Evolutionary conservation across 306 rosid species (phyloP), one percentile per base, ranked within the genome.

Genomic region (Dalbergia cultrata): DNA sequence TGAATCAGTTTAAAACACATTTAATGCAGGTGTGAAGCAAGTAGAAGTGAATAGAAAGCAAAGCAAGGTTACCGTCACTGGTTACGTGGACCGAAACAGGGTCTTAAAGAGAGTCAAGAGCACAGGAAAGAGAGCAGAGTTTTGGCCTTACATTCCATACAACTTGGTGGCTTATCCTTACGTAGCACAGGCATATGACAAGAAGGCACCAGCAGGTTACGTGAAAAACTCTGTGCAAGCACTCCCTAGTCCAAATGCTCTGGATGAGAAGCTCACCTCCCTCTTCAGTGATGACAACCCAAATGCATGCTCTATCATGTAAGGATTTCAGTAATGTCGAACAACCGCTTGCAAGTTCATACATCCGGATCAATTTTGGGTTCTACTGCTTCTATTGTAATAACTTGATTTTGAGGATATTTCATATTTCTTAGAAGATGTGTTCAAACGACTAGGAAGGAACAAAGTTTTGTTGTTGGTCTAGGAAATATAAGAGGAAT

Each of bases 261-360:
- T 89, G 0, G 94, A 92, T 37, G 97, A 95, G 81, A 83, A 90
- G 52, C 68, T 87, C 80, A 53, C 83, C 9, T 4, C 88, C 4
- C 78, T 95, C 86, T 95, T 95, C 72, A 95, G 97, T 66, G 97
- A 95, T 76, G 98, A 95, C 62, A 95, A 95, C 64, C 97, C 98
- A 0, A 80, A 95, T 85, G 92, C 97, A 64, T 95, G 99, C 50
- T 85, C 90, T 9, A 80, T 91, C 65, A 95, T 95, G 99, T 92
- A 71, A 75, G 13, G 2, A 1, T 52, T 37, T 4, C 31, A 62
- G 22, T 0, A 8, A 12, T 45, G 31, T 13, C 33, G 4, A 52
- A 39, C 37, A 53, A 43, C 1, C 18, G 19, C 26, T 67, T 67
- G 58, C 58, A 53, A 21, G 58, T 54, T 54, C 54, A n/a, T 58